phyloP scores from a whole-genome alignment of 2,329 filamentous ascomycete species.

The Penicillium fuscoglaucum region DNA sequence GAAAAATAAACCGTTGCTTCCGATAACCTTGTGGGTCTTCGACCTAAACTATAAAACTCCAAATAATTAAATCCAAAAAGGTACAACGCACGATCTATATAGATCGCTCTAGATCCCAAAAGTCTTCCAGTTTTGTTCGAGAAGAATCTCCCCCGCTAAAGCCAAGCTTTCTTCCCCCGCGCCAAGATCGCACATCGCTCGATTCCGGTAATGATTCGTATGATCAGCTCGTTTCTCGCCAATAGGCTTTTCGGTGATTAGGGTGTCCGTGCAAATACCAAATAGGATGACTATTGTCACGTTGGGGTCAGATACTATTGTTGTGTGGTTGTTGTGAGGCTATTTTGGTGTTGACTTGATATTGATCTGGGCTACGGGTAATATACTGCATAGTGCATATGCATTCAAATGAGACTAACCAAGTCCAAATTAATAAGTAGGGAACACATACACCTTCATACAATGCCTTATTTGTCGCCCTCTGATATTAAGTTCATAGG shows the following conservation, averaged over 20 bases:
- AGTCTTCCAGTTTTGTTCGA: not conserved
- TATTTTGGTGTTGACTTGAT: not conserved
- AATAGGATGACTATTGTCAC: not conserved
- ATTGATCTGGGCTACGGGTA: not conserved
- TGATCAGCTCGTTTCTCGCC: constrained; percentile 2
- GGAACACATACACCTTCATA: not conserved
- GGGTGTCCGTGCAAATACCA: not conserved
- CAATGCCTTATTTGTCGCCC: not conserved
- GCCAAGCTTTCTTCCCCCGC: constrained; percentile 18
- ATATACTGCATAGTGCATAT: not conserved
- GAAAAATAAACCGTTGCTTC: constrained; percentile 1
- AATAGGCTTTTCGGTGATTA: constrained; percentile 3
- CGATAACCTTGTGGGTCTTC: not conserved
- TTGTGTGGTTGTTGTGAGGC: not conserved
- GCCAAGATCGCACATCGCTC: constrained; percentile 10
- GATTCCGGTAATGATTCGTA: constrained; percentile 18
- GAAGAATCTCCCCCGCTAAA: constrained; percentile 9
- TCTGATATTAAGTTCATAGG: not conserved
- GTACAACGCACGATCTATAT: not conserved
- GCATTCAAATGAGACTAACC: not conserved
- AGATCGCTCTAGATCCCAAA: constrained; percentile 1
- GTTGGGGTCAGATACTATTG: constrained; percentile 14
- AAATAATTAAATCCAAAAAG: not conserved
- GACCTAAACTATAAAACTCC: not conserved
- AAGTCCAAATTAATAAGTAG: not conserved